Percentiles rank a stretch among this genome's conserved stretches.
phyloP scores from a whole-genome alignment of 1,139 yeast genomes.

The Meyerozyma guilliermondii region DNA sequence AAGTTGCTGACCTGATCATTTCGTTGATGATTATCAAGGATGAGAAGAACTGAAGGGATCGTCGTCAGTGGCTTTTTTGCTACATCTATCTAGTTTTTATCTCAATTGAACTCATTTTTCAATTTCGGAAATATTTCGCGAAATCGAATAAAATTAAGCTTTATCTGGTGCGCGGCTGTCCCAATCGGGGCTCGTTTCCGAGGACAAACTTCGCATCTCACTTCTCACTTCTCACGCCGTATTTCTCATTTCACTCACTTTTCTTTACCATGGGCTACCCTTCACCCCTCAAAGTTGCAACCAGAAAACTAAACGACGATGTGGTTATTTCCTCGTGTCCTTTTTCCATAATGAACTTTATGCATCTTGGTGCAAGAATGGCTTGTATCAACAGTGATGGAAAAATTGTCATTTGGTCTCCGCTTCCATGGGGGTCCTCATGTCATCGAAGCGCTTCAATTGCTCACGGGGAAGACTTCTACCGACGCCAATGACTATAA shows the following conservation, averaged over 20 bases:
- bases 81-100: no score
- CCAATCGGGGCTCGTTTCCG: no score
- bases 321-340: constrained; percentile 47
- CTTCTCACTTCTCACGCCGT: no score
- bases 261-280: constrained; percentile 23
- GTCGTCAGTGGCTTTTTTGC: no score
- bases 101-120: no score
- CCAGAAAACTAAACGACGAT: constrained; percentile 41
- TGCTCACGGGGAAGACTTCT: constrained; percentile 20
- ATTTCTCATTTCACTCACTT: not conserved
- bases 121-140: no score
- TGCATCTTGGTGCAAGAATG: constrained; percentile 60
- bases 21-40: constrained; percentile 8
- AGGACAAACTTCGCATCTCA: no score
- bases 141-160: no score
- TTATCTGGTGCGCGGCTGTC: no score
- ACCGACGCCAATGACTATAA: constrained; percentile 1
- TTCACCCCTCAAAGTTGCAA: constrained; percentile 27
- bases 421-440: constrained; percentile 54
- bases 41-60: not conserved
- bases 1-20: constrained; percentile 9
- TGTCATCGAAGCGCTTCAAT: constrained; percentile 33
- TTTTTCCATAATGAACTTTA: constrained; percentile 33
- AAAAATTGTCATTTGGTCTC: constrained; percentile 51
- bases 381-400: constrained; percentile 39